Evolutionary conservation across 2,329 filamentous ascomycete genomes (phyloP).

Genomic region (Epicoccum sorghinum): DNA sequence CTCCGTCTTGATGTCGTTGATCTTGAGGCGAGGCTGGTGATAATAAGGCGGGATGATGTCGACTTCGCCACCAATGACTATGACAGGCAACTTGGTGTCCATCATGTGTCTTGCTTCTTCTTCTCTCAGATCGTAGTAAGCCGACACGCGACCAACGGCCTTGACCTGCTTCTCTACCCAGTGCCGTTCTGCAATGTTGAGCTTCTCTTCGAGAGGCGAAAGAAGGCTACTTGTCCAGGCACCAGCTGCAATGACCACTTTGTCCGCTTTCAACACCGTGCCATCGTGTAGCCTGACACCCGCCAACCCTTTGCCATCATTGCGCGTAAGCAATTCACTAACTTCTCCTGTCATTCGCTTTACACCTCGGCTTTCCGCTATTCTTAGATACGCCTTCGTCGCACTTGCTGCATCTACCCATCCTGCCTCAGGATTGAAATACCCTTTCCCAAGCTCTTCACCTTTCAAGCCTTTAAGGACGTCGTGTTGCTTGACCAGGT

Average conservation of each 20-base stretch:
- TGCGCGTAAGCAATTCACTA: conserved; percentile 51
- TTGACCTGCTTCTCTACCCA: conserved; percentile 59
- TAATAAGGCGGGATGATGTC: conserved; percentile 59
- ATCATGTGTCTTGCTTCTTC: conserved; percentile 51
- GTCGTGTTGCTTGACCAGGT: conserved; percentile 51
- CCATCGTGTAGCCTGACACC: conserved; percentile 60
- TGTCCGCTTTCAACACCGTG: conserved; percentile 56
- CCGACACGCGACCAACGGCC: conserved; percentile 65
- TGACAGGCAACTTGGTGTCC: conserved; percentile 60
- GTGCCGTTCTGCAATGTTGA: conserved; percentile 52
- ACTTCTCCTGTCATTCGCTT: conserved; percentile 54
- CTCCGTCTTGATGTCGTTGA: conserved; percentile 63
- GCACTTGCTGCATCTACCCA: conserved; percentile 61
- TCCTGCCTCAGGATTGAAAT: conserved; percentile 59
- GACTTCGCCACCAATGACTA: conserved; percentile 56
- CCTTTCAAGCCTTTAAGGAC: conserved; percentile 40
- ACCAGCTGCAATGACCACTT: conserved; percentile 62
- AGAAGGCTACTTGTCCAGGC: conserved; percentile 63
- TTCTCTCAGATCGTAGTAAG: conserved; percentile 60
- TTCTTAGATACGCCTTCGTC: conserved; percentile 52
- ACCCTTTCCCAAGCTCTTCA: conserved; percentile 44
- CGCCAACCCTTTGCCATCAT: conserved; percentile 30
- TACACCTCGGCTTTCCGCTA: conserved; percentile 54
- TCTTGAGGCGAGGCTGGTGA: conserved; percentile 60
- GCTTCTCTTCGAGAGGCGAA: conserved; percentile 54